A percentile compares a stretch with the other conserved stretches of the same genome.
Evolutionary conservation across 805 yeast genomes (phyloP).

Genomic region (Barnettozyma sp.): DNA sequence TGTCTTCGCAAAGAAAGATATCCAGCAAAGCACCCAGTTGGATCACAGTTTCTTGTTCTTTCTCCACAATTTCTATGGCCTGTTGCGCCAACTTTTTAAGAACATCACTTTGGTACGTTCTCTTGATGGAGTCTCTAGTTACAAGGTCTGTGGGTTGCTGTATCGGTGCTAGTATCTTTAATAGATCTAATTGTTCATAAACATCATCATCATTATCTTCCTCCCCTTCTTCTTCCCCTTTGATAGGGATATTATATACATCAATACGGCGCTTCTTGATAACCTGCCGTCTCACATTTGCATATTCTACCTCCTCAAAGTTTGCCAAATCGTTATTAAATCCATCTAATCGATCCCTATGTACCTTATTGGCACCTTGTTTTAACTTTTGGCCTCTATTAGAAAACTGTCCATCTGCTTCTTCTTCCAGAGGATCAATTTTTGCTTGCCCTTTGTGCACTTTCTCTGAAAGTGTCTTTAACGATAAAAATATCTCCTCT

Average conservation of each 20-base stretch:
- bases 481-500: conserved; percentile 4
- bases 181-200: conserved; percentile 44
- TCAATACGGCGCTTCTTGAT: conserved; percentile 26
- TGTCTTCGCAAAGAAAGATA: conserved; percentile 82
- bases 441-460: conserved; percentile 8
- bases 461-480: conserved; percentile 13
- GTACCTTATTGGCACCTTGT: conserved; percentile 40
- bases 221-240: conserved; percentile 33
- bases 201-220: conserved; percentile 26
- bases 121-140: conserved; percentile 59
- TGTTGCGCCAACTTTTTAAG: conserved; percentile 59
- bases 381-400: conserved; percentile 56
- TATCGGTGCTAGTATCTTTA: conserved; percentile 66
- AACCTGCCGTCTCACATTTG: conserved; percentile 27
- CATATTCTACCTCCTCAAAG: conserved; percentile 23
- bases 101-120: conserved; percentile 54
- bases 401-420: conserved; percentile 30
- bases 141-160: conserved; percentile 74
- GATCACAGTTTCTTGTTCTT: conserved; percentile 73
- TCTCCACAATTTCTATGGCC: conserved; percentile 69
- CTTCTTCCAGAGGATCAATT: conserved; percentile 11
- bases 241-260: conserved; percentile 16
- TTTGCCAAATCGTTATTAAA: conserved; percentile 24
- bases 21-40: conserved; percentile 66
- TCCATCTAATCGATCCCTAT: conserved; percentile 36